Conservation (phyloP, 192 early-diverging fungal species). For the Phycomyces nitens region DNA sequence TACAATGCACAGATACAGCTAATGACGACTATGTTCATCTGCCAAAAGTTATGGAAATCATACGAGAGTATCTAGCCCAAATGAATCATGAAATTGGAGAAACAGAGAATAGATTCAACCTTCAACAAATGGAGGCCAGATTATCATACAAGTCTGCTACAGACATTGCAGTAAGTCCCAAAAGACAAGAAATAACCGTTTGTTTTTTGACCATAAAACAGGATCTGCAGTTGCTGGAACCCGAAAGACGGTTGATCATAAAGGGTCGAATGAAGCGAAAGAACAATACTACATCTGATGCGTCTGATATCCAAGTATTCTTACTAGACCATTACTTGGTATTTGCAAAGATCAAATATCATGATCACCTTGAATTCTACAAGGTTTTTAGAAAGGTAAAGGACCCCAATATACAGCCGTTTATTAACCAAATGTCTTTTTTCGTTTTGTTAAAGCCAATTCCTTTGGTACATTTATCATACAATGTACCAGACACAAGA, state of each 20-base stretch:
- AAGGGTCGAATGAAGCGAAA: conserved; percentile 80
- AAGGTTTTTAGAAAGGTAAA: conserved; percentile 55
- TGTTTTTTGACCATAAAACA: conserved; percentile 38
- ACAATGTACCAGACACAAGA: too few relatives aligned
- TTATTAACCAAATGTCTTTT: too few relatives aligned
- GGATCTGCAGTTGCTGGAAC: conserved; percentile 74
- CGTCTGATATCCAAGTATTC: conserved; percentile 72
- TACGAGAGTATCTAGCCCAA: conserved; percentile 69
- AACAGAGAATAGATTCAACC: conserved; percentile 81
- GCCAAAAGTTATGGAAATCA: conserved; percentile 64
- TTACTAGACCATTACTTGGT: conserved; percentile 87
- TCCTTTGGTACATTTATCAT: too few relatives aligned
- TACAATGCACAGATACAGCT: conserved; percentile 73
- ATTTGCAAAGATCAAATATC: conserved; percentile 70
- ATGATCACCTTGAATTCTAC: conserved; percentile 56
- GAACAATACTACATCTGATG: conserved; percentile 48
- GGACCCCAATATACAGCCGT: too few relatives aligned
- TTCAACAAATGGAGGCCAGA: conserved; percentile 70
- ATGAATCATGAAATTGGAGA: conserved; percentile 89
- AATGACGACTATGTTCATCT: conserved; percentile 73
- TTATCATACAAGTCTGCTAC: conserved; percentile 51
- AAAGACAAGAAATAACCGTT: conserved; percentile 9
- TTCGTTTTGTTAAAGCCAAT: too few relatives aligned
- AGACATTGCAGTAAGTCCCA: conserved; percentile 20
- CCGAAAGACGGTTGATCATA: conserved; percentile 68